phyloP scores from a whole-genome alignment of 2,329 filamentous ascomycete genomes.

The Phialocephala subalpina region DNA sequence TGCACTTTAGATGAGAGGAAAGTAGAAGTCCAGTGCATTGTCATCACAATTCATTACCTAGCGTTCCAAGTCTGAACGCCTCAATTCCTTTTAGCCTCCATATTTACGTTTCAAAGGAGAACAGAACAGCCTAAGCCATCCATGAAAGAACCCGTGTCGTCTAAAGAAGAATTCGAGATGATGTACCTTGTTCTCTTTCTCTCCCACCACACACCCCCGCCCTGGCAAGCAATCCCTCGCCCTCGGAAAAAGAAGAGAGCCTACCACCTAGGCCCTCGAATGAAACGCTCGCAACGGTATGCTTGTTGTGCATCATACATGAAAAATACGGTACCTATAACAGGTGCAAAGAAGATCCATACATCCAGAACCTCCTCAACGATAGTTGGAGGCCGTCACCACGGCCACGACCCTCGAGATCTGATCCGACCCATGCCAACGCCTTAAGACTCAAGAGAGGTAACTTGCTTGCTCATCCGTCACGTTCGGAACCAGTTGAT shows the following conservation, averaged over 20 bases:
- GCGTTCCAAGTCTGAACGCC: conserved; percentile 29
- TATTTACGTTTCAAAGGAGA: conserved; percentile 33
- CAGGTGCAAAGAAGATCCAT: conserved; percentile 17
- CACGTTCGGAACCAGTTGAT: conserved; percentile 28
- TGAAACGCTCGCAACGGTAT: conserved; percentile 19
- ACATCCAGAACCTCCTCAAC: conserved; percentile 21
- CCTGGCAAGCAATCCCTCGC: background rate
- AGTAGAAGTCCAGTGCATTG: background rate
- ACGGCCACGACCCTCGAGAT: background rate
- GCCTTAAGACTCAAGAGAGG: conserved; percentile 37
- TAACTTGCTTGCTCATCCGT: conserved; percentile 41
- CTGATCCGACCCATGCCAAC: background rate
- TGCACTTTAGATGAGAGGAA: too few relatives aligned
- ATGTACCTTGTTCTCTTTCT: background rate
- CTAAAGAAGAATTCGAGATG: conserved; percentile 15
- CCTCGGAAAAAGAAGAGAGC: background rate
- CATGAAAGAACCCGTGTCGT: conserved; percentile 4
- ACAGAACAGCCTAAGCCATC: conserved; percentile 16
- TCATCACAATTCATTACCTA: conserved; percentile 33
- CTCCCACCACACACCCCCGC: too few relatives aligned
- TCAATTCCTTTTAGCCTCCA: conserved; percentile 34
- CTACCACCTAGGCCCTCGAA: conserved; percentile 2
- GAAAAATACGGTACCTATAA: conserved; percentile 9
- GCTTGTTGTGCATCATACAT: conserved; percentile 23
- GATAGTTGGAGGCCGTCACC: conserved; percentile 7